Conservation (phyloP, 1,284 basidiomycete genomes). For the Phaffia rhodozyma region DNA sequence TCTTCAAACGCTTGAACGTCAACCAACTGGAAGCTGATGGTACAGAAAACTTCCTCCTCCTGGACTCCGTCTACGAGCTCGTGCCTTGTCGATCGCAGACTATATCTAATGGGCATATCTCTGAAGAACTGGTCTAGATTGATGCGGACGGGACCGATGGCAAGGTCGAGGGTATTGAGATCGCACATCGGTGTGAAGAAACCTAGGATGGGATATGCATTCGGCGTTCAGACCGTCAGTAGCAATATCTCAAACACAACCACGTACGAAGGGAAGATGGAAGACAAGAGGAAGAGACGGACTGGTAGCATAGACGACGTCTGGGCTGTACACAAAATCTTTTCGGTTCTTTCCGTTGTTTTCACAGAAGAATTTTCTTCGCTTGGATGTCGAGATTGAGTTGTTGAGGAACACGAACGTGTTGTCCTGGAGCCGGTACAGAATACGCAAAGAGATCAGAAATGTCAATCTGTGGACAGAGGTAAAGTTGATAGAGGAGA, state of each 20-base stretch:
- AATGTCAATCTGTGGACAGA: neutral
- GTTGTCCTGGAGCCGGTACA: slow-evolving; percentile 26
- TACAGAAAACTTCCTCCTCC: slow-evolving; percentile 33
- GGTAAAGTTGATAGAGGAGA: neutral
- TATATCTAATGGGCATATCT: slow-evolving; percentile 37
- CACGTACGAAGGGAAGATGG: neutral
- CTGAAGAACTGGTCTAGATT: slow-evolving; percentile 22
- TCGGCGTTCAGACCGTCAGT: neutral
- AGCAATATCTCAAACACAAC: neutral
- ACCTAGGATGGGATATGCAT: slow-evolving; percentile 8
- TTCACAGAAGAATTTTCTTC: slow-evolving; percentile 33
- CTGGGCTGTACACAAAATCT: slow-evolving; percentile 31
- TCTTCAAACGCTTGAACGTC: slow-evolving; percentile 20
- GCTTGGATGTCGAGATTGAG: slow-evolving; percentile 29
- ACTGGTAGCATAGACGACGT: slow-evolving; percentile 21
- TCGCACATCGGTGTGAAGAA: slow-evolving; percentile 22
- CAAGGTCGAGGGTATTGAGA: slow-evolving; percentile 25
- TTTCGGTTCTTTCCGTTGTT: slow-evolving; percentile 26
- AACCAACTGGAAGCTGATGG: slow-evolving; percentile 35
- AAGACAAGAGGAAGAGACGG: neutral
- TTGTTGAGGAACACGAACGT: slow-evolving; percentile 35
- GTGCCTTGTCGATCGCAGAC: slow-evolving; percentile 30
- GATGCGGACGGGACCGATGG: slow-evolving; percentile 20
- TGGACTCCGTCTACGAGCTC: slow-evolving; percentile 16
- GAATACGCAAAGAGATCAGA: neutral